These are phyloP conservation scores for Hymenoscyphus infarciens DNA, from an alignment of 2,329 filamentous ascomycete species.

Conservation along the genomic window DNA sequence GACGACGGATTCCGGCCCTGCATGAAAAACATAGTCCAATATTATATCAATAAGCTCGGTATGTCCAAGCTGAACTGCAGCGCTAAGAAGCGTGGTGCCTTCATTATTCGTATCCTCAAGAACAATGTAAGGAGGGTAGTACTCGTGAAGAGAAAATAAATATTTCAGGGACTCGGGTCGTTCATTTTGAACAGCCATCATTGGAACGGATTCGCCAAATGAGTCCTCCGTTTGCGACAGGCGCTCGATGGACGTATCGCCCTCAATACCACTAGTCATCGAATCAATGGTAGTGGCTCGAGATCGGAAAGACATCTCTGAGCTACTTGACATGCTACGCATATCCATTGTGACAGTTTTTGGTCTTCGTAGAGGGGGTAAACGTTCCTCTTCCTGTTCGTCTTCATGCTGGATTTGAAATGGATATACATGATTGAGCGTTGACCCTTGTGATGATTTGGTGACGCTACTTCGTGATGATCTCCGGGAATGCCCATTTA, in stretches of 20 bases:
- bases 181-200: slow-evolving; percentile 78
- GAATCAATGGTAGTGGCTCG: slow-evolving; percentile 75
- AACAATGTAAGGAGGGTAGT: slow-evolving; percentile 68
- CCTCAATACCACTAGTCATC: slow-evolving; percentile 69
- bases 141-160: slow-evolving; percentile 70
- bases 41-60: slow-evolving; percentile 70
- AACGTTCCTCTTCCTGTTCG: slow-evolving; percentile 50
- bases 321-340: slow-evolving; percentile 82
- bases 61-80: slow-evolving; percentile 83
- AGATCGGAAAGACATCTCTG: slow-evolving; percentile 78
- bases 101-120: slow-evolving; percentile 86
- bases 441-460: slow-evolving; percentile 32
- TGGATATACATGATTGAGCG: slow-evolving; percentile 82
- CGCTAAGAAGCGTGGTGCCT: slow-evolving; percentile 82
- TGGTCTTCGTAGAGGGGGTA: slow-evolving; percentile 31
- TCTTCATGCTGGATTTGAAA: slow-evolving; percentile 64
- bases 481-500: slow-evolving; percentile 26
- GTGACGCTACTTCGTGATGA: slow-evolving; percentile 25
- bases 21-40: slow-evolving; percentile 64
- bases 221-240: slow-evolving; percentile 67
- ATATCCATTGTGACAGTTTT: slow-evolving; percentile 82
- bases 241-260: slow-evolving; percentile 79
- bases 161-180: slow-evolving; percentile 73
- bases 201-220: slow-evolving; percentile 77
- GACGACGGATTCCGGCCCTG: slow-evolving; percentile 53